These are phyloP conservation scores for Fusarium newnesense DNA, from an alignment of 2,329 filamentous ascomycete genomes.

Conservation along the genomic window DNA sequence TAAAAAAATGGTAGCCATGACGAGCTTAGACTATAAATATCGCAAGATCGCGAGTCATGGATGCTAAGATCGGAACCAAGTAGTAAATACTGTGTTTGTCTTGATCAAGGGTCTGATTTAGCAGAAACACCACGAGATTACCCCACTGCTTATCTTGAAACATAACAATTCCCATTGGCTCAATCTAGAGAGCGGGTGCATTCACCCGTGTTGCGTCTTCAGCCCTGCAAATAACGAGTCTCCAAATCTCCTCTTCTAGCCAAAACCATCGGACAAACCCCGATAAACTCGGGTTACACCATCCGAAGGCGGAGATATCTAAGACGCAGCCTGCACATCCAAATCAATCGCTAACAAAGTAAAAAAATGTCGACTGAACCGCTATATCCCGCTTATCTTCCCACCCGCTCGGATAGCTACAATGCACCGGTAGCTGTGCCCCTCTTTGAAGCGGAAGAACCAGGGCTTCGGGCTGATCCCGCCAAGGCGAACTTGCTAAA, in stretches of 20 bases:
- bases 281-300: slow-evolving; percentile 6
- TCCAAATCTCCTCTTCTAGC: slow-evolving; percentile 5
- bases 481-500: slow-evolving; percentile 37
- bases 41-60: neutral
- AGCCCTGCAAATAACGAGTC: slow-evolving; percentile 30
- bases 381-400: slow-evolving; percentile 48
- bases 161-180: neutral
- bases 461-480: slow-evolving; percentile 45
- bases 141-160: neutral
- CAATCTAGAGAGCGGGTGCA: neutral
- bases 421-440: slow-evolving; percentile 37
- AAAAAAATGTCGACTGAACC: slow-evolving; percentile 32
- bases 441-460: slow-evolving; percentile 46
- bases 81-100: neutral
- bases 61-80: neutral
- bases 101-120: neutral
- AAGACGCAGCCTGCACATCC: neutral
- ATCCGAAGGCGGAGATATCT: slow-evolving; percentile 23
- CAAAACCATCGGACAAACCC: slow-evolving; percentile 19
- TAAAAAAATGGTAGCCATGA: neutral
- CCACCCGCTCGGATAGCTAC: slow-evolving; percentile 48
- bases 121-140: neutral
- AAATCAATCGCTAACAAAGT: no score
- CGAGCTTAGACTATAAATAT: neutral
- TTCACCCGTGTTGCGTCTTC: slow-evolving; percentile 7